Evolutionary conservation across 2,329 filamentous ascomycete species (phyloP).

Genomic region (Hypomyces perniciosus): DNA sequence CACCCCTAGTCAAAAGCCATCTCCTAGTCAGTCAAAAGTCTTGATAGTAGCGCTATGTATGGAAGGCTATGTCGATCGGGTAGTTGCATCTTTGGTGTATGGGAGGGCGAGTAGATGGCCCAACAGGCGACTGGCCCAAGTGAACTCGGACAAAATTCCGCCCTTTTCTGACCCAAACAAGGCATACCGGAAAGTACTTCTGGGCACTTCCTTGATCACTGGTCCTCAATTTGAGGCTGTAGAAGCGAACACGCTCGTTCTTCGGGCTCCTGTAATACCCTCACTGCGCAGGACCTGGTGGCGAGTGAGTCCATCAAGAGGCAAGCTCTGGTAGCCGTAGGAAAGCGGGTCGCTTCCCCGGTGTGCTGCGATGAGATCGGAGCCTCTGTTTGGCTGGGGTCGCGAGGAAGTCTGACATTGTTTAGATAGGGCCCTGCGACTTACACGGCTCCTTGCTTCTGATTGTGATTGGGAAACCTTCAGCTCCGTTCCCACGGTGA

Average conservation of each 20-base stretch:
- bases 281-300: slow-evolving; percentile 9
- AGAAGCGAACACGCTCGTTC: slow-evolving; percentile 1
- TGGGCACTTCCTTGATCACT: not conserved
- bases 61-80: slow-evolving; percentile 38
- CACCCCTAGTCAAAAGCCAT: slow-evolving; percentile 19
- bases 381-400: slow-evolving; percentile 24
- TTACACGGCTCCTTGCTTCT: slow-evolving; percentile 26
- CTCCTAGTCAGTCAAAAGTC: slow-evolving; percentile 34
- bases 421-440: slow-evolving; percentile 21
- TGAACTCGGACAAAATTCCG: not conserved
- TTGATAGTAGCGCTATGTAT: slow-evolving; percentile 44
- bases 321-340: slow-evolving; percentile 15
- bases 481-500: slow-evolving; percentile 2
- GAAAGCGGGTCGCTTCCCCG: slow-evolving; percentile 16
- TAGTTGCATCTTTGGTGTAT: slow-evolving; percentile 43
- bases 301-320: slow-evolving; percentile 13
- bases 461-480: slow-evolving; percentile 16
- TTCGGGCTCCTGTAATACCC: slow-evolving; percentile 8
- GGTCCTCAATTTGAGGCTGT: slow-evolving; percentile 1
- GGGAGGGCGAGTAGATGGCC: slow-evolving; percentile 12
- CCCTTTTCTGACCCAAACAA: not conserved
- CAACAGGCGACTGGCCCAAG: not conserved
- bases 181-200: not conserved
- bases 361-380: slow-evolving; percentile 10
- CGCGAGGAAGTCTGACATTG: slow-evolving; percentile 19